Base-by-base conservation (phyloP, 305 asterid genomes). In the Coffea humblotiana region DNA sequence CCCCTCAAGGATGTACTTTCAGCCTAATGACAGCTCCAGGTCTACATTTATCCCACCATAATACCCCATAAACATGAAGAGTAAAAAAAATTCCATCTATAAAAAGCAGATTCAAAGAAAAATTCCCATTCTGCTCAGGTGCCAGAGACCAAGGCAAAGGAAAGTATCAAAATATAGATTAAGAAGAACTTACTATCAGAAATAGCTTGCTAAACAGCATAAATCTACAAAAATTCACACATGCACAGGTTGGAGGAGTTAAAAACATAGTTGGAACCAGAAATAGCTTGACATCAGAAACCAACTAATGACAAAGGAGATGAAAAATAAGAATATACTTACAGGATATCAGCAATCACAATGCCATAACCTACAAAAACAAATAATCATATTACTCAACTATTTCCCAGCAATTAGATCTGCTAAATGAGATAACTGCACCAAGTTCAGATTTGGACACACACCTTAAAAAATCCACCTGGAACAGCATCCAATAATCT, bases 401-500 rank as follows among this genome's bases (percentile, higher is more conserved):
- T 66, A 69, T 83, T 80, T 73, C 75, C 63, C 60, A 74, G 63
- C 51, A 63, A 76, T 71, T 23, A 66, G 43, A 49, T 12, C 61
- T 74, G 58, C 37, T 71, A n/a, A 19, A 74, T 29, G 66, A 16
- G 73, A 51, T 60, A 65, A 43, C 75, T 79, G 48, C 76, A 74
- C 18, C 18, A 77, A 81, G 29, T 72, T 54, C n/a, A 75, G 80
- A 71, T 40, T 35, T 40, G 49, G 83, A 65, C 68, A 90, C 98
- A 91, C 90, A 92, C 98, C 58, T 74, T 74, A 68, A 82, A 45
- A 71, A 75, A 67, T 84, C 79, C 83, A 72, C 86, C 86, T 83
- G 85, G 85, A 78, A 88, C 93, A 85, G 94, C 92, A 85, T 81
- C 91, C 87, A 82, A 81, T 82, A 85, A 88, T 83, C 94, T 86